phyloP scores from a whole-genome alignment of 1,284 basidiomycete species.

The Bondarzewia mesenterica region DNA sequence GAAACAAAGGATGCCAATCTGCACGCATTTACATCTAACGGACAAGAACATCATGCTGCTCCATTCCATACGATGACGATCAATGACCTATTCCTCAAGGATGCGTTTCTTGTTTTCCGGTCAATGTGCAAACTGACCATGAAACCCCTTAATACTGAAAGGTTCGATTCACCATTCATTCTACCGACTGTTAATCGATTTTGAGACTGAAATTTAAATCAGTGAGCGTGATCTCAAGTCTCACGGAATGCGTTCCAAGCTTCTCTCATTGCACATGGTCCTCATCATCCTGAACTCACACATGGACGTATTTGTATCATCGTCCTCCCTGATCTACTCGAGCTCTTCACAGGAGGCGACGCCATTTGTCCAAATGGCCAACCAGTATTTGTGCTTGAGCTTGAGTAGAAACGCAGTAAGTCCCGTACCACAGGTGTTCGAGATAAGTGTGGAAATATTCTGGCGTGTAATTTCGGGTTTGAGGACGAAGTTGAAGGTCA shows the following conservation, averaged over 20 bases:
- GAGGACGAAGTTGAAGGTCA: constrained; percentile 91
- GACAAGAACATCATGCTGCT: constrained; percentile 7
- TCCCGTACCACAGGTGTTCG: constrained; percentile 94
- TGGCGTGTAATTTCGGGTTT: constrained; percentile 93
- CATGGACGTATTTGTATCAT: constrained; percentile 82
- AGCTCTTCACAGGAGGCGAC: constrained; percentile 80
- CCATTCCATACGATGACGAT: constrained; percentile 30
- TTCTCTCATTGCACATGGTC: constrained; percentile 89
- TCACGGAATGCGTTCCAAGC: constrained; percentile 92
- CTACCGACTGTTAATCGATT: background rate
- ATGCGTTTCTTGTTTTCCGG: constrained; percentile 93
- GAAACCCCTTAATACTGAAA: constrained; percentile 91
- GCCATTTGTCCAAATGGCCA: constrained; percentile 85
- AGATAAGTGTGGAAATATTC: constrained; percentile 97
- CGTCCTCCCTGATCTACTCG: constrained; percentile 82
- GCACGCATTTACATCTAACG: constrained; percentile 15
- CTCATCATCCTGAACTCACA: constrained; percentile 89
- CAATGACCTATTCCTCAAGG: constrained; percentile 89
- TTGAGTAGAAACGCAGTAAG: constrained; percentile 95
- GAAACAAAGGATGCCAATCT: constrained; percentile 4
- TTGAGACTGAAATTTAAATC: background rate
- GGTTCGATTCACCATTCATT: constrained; percentile 40
- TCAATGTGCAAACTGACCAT: constrained; percentile 96
- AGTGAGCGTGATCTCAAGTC: constrained; percentile 92
- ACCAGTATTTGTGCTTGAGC: constrained; percentile 91